These are phyloP conservation scores for Phaffia rhodozyma DNA, from an alignment of 1,284 basidiomycete species.

Conservation along the genomic window DNA sequence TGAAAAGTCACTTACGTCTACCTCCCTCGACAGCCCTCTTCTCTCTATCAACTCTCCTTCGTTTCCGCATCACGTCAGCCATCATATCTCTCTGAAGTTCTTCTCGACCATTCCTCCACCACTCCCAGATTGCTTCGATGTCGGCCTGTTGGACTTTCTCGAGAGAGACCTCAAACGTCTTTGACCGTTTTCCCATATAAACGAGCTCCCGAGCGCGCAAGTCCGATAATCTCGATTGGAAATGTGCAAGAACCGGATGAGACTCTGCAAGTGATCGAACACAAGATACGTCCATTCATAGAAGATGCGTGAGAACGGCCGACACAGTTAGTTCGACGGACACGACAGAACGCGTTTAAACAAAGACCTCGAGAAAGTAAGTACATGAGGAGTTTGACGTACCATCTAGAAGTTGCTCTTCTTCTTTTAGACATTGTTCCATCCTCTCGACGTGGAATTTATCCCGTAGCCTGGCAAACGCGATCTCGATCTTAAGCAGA, in stretches of 20 bases:
- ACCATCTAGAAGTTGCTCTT: slow-evolving; percentile 43
- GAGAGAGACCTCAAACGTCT: background rate
- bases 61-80: slow-evolving; percentile 18
- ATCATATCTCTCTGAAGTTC: slow-evolving; percentile 19
- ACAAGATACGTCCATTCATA: background rate
- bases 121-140: slow-evolving; percentile 13
- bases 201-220: slow-evolving; percentile 13
- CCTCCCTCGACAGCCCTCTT: slow-evolving; percentile 18
- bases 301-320: slow-evolving; percentile 4
- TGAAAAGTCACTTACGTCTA: slow-evolving; percentile 9
- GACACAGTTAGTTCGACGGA: background rate
- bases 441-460: slow-evolving; percentile 44
- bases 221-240: slow-evolving; percentile 9
- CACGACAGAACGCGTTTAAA: background rate
- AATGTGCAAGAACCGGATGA: slow-evolving; percentile 11
- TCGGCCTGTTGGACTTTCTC: slow-evolving; percentile 15
- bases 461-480: slow-evolving; percentile 44
- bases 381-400: slow-evolving; percentile 17
- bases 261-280: background rate
- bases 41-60: slow-evolving; percentile 17
- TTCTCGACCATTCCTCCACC: slow-evolving; percentile 18
- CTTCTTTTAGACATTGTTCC: slow-evolving; percentile 43
- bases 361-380: background rate
- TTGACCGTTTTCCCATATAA: background rate
- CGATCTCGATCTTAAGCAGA: slow-evolving; percentile 44